Percentiles rank a stretch among this genome's conserved stretches.
phyloP scores from a whole-genome alignment of 768 basidiomycete species.

The Omphalotus guepiniiformis region DNA sequence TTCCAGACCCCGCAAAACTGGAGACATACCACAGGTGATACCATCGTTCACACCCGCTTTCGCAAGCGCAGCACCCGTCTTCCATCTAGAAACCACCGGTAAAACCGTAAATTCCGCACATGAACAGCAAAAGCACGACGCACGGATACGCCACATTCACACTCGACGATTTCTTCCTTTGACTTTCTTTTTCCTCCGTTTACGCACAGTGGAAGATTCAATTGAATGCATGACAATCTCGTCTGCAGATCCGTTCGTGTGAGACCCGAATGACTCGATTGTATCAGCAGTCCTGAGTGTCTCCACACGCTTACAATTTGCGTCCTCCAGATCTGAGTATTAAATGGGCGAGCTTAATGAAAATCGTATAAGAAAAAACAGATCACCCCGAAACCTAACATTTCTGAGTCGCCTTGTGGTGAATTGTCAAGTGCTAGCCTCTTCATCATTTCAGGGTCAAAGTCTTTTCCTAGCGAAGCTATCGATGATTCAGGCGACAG shows the following conservation, averaged over 20 bases:
- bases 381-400: slow-evolving; percentile 35
- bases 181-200: slow-evolving; percentile 23
- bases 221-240: too few species aligned
- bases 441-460: slow-evolving; percentile 21
- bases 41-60: slow-evolving; percentile 71
- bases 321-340: slow-evolving; percentile 38
- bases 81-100: slow-evolving; percentile 66
- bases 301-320: too few species aligned
- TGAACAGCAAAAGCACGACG: too few species aligned
- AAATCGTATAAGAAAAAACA: not conserved
- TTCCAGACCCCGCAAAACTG: too few species aligned
- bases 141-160: slow-evolving; percentile 67
- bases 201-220: not conserved
- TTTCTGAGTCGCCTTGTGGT: slow-evolving; percentile 45
- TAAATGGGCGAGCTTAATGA: not conserved
- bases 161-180: slow-evolving; percentile 52
- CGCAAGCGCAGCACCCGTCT: slow-evolving; percentile 58
- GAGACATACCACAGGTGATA: slow-evolving; percentile 76
- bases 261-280: slow-evolving; percentile 38
- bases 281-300: slow-evolving; percentile 8
- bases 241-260: too few species aligned
- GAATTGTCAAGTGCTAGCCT: slow-evolving; percentile 26
- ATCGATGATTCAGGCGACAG: too few species aligned
- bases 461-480: too few species aligned
- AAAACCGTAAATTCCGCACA: too few species aligned